Base-by-base conservation (phyloP, 768 basidiomycete species). In the Coprinopsis strossmayeri region DNA sequence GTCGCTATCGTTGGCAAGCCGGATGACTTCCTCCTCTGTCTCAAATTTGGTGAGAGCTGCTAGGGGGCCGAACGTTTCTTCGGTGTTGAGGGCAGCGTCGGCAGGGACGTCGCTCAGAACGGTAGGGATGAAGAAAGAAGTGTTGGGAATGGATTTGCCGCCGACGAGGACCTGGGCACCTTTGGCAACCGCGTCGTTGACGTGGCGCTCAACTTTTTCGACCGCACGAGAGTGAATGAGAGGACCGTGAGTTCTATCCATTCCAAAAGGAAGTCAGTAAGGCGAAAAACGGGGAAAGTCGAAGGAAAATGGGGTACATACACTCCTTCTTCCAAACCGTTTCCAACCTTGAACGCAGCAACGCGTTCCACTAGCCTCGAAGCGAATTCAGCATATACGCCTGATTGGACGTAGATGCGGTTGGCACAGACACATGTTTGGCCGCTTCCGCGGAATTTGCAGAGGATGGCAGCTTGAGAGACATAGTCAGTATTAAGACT, bases 61-160 rank as follows among this genome's bases (percentile, higher is more conserved):
- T 32, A 95, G 65, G 0, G 91, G 94, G 0, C 95, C 96, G 59
- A 99, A 99, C 0, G 96, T 98, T 73, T 99, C 96, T 63, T 98
- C 96, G 9, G 59, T 60, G 57, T 79, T 76, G 57, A 95, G 60
- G 28, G 76, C 67, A 9, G 91, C 87, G 23, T 75, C 69, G 18
- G 66, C 30, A 0, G 88, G 77, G 11, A 98, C 94, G 54, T 97
- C 90, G 3, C 79, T 78, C 23, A 99, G 80, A 39, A 99, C 81
- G 1, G 96, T 98, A 1, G 94, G 94, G 15, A 76, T 66, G 69
- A 84, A 94, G 77, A 92, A 94, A 42, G 77, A 70, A 2, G 70
- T 65, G 52, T 74, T 71, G 39, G 77, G 71, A 35, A 83, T 59
- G 23, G 76, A 64, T 62, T 85, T 84, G 4, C 95, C 96, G n/a